Conservation (phyloP, 2,329 filamentous ascomycete species). For the Chrysosporium queenslandicum region DNA sequence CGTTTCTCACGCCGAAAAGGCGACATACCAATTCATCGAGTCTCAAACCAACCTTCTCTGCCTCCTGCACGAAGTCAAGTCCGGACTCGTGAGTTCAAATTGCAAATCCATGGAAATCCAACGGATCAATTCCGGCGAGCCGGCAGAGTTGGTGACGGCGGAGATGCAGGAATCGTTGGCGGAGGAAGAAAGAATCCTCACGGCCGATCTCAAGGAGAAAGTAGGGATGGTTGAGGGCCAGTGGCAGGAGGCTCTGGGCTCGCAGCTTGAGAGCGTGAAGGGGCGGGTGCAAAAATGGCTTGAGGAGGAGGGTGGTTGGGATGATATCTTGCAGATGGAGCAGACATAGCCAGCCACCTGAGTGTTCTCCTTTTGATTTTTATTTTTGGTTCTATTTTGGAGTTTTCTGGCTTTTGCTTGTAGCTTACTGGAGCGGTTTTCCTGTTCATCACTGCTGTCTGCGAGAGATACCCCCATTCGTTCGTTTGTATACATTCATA, state of each 20-base stretch:
- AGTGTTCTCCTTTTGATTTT: background rate
- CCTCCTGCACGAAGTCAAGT: conserved; percentile 80
- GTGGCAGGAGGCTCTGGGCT: conserved; percentile 79
- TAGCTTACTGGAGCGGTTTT: background rate
- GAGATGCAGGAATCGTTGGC: conserved; percentile 50
- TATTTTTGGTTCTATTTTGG: background rate
- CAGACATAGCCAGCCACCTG: conserved; percentile 21
- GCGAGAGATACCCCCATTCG: conserved; percentile 13
- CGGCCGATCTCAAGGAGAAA: conserved; percentile 84
- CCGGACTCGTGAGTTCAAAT: conserved; percentile 60
- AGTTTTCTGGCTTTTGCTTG: background rate
- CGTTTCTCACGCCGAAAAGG: conserved; percentile 78
- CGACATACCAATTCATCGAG: conserved; percentile 94
- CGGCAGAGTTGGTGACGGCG: conserved; percentile 34
- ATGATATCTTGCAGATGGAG: conserved; percentile 56
- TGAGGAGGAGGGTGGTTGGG: conserved; percentile 73
- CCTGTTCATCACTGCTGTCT: conserved; percentile 1
- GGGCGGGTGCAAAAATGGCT: conserved; percentile 64
- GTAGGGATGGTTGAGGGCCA: conserved; percentile 83
- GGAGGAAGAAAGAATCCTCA: conserved; percentile 62
- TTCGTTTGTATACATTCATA: conserved; percentile 1
- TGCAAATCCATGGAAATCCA: conserved; percentile 59
- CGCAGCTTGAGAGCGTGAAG: conserved; percentile 62
- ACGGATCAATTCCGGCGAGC: conserved; percentile 39
- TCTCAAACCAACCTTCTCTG: conserved; percentile 85